phyloP scores from a whole-genome alignment of 305 asterid genomes.

The Petunia hybrid region DNA sequence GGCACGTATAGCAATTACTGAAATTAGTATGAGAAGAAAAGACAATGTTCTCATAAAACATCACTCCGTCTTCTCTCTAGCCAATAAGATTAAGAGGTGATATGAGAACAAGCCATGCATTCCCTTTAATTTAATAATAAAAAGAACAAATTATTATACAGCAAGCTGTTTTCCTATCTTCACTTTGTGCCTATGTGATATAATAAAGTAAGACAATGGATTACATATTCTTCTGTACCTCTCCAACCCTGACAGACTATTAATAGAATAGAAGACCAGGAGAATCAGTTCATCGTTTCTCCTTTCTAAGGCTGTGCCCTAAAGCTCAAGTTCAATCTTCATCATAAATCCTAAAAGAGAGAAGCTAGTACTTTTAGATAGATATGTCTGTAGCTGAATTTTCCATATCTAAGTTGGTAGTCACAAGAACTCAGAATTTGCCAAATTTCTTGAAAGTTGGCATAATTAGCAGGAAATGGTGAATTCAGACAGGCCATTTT shows the following conservation, averaged over 20 bases:
- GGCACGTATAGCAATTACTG: constrained; percentile 1
- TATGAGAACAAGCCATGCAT: background rate
- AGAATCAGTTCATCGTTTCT: constrained; percentile 3
- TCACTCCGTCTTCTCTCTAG: background rate
- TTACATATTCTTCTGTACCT: background rate
- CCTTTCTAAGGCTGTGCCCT: constrained; percentile 16
- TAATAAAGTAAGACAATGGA: background rate
- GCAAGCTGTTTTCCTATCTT: constrained; percentile 26
- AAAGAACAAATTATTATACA: background rate
- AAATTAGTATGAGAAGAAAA: background rate
- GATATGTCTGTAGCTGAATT: constrained; percentile 5
- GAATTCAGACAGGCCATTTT: background rate
- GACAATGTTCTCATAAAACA: background rate
- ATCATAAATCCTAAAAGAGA: background rate
- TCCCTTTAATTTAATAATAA: constrained; percentile 29
- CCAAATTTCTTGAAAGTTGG: background rate
- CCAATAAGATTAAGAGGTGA: background rate
- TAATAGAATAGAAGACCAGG: constrained; percentile 1
- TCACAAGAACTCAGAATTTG: background rate
- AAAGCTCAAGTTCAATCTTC: constrained; percentile 16
- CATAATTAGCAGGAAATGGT: constrained; percentile 24
- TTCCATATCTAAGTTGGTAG: constrained; percentile 1
- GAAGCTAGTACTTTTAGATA: constrained; percentile 15
- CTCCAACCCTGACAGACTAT: constrained; percentile 17
- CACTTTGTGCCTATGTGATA: background rate